These are phyloP conservation scores for Chaetothyriales sp. DNA, from an alignment of 2,329 filamentous ascomycete genomes.

Conservation along the genomic window DNA sequence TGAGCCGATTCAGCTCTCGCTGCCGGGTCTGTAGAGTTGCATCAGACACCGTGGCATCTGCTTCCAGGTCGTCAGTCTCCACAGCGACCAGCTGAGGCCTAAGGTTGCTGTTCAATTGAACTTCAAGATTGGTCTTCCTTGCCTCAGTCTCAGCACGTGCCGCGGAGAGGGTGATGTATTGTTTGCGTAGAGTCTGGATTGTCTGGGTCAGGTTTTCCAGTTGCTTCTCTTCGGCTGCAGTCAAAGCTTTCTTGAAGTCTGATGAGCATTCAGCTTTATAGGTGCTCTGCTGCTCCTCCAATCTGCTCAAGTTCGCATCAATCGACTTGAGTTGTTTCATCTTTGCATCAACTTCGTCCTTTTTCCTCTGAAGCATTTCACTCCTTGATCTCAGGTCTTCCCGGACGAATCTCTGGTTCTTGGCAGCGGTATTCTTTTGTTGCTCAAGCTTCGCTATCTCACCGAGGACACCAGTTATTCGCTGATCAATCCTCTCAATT, in stretches of 20 bases:
- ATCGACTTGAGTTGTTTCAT: conserved; percentile 49
- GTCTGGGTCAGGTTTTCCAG: conserved; percentile 55
- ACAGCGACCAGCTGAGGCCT: conserved; percentile 77
- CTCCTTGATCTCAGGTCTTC: conserved; percentile 62
- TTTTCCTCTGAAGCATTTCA: conserved; percentile 57
- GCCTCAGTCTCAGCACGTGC: conserved; percentile 63
- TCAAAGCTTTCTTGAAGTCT: conserved; percentile 84
- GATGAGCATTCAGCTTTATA: conserved; percentile 68
- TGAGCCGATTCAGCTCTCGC: conserved; percentile 64
- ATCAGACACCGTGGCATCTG: conserved; percentile 36
- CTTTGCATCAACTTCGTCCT: conserved; percentile 58
- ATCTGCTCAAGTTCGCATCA: conserved; percentile 57
- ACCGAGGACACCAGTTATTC: conserved; percentile 74
- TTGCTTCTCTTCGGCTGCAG: conserved; percentile 63
- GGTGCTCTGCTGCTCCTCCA: conserved; percentile 58
- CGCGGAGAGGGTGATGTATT: conserved; percentile 60
- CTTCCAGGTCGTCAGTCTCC: conserved; percentile 57
- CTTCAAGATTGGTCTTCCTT: conserved; percentile 68
- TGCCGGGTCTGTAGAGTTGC: conserved; percentile 58
- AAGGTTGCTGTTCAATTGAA: conserved; percentile 77
- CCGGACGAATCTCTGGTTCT: conserved; percentile 65
- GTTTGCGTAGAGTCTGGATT: conserved; percentile 58
- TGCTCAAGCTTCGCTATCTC: conserved; percentile 73
- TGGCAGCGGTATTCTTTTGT: conserved; percentile 59
- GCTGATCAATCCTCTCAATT: conserved; percentile 67